Evolutionary conservation across 1,139 yeast genomes (phyloP).

Genomic region (Blastobotrys serpentis): DNA sequence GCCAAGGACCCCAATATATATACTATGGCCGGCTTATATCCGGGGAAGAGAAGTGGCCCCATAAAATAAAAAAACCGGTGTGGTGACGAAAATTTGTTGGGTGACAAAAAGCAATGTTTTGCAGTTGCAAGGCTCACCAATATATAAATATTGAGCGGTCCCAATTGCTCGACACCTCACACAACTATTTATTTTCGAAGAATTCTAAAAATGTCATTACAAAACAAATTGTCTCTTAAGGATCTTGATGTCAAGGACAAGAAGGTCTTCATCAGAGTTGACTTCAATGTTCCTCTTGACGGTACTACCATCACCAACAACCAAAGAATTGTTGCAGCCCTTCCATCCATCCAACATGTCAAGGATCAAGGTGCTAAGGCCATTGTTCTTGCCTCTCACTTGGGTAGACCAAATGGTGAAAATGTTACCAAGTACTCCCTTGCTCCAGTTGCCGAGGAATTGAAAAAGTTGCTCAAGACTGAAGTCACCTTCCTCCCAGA

Average conservation of each 20-base stretch:
- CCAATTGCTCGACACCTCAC: no score
- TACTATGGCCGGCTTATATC: no score
- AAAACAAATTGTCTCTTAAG: conserved; percentile 85
- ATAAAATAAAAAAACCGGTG: no score
- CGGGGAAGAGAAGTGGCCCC: no score
- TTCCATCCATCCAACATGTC: conserved; percentile 94
- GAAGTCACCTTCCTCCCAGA: conserved; percentile 77
- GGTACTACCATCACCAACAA: conserved; percentile 96
- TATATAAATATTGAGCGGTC: neutral
- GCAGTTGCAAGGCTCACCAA: neutral
- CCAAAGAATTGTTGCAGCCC: conserved; percentile 97
- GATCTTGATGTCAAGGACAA: conserved; percentile 83
- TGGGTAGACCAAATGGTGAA: conserved; percentile 98
- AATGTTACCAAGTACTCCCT: conserved; percentile 77
- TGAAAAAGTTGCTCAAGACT: conserved; percentile 67
- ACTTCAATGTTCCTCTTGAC: conserved; percentile 96
- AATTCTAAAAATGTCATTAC: conserved; percentile 67
- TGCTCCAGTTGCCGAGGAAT: conserved; percentile 87
- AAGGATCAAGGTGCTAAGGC: conserved; percentile 86
- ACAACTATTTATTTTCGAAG: neutral
- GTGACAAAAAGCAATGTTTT: conserved; percentile 2
- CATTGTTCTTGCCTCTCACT: conserved; percentile 87
- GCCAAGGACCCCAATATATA: no score
- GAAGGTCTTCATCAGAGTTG: conserved; percentile 93
- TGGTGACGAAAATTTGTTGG: conserved; percentile 4